Conservation (phyloP, 345 rosid species). For the Bruguiera parviflora region DNA sequence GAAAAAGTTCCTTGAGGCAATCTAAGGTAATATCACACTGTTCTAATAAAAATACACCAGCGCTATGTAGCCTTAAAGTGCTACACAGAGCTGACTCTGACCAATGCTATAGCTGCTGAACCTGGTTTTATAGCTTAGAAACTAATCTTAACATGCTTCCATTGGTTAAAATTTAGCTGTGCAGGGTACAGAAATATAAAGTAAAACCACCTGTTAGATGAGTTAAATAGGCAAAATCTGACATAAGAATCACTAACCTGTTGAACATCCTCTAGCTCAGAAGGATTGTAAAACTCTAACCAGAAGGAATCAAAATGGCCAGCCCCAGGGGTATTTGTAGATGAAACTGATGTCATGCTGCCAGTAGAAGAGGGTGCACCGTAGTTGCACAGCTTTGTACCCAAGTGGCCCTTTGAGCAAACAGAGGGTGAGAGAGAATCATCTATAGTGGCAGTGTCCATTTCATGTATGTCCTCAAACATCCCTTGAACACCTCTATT, state of each 20-base stretch:
- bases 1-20: neutral
- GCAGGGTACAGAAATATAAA: too few relatives aligned
- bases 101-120: neutral
- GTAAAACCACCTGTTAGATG: neutral
- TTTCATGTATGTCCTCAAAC: slow-evolving; percentile 89
- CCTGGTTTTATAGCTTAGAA: neutral
- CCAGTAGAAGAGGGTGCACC: slow-evolving; percentile 71
- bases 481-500: slow-evolving; percentile 78
- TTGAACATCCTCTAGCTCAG: slow-evolving; percentile 71
- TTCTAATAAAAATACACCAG: neutral
- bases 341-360: slow-evolving; percentile 76
- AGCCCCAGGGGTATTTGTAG: slow-evolving; percentile 71
- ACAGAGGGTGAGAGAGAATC: slow-evolving; percentile 45
- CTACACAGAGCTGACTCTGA: slow-evolving; percentile 1
- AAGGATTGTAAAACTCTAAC: slow-evolving; percentile 62
- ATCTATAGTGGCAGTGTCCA: slow-evolving; percentile 78
- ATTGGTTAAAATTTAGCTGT: neutral
- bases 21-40: neutral
- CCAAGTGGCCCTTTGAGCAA: slow-evolving; percentile 49
- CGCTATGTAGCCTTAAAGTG: neutral
- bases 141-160: neutral
- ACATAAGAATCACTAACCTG: slow-evolving; percentile 49
- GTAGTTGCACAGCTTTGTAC: slow-evolving; percentile 52
- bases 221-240: neutral
- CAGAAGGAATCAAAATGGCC: slow-evolving; percentile 78